Percentiles rank a stretch among this genome's conserved stretches.
Evolutionary conservation across 2,329 filamentous ascomycete species (phyloP).

Genomic region (Xylaria arbuscula): DNA sequence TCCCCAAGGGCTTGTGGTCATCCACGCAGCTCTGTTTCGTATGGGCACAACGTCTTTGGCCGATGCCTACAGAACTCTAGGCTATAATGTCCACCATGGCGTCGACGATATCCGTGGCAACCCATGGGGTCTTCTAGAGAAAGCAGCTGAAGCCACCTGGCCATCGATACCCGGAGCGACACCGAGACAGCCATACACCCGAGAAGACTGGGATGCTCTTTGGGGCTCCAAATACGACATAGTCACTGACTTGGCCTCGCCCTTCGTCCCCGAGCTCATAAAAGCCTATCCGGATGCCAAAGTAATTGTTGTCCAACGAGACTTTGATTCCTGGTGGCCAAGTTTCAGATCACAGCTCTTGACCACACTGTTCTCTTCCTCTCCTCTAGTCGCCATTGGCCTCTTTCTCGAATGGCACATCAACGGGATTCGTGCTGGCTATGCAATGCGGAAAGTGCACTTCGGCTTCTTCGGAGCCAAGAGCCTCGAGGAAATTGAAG

Average conservation of each 20-base stretch:
- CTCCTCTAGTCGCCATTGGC: constrained; percentile 5
- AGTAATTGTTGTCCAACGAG: constrained; percentile 41
- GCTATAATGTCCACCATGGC: constrained; percentile 32
- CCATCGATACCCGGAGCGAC: constrained; percentile 20
- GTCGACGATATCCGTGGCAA: constrained; percentile 20
- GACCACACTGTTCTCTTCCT: constrained; percentile 18
- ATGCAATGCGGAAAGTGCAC: constrained; percentile 31
- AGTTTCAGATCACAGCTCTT: constrained; percentile 34
- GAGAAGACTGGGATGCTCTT: constrained; percentile 25
- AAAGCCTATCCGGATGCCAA: constrained; percentile 41
- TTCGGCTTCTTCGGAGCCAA: constrained; percentile 32
- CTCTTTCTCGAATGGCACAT: constrained; percentile 28
- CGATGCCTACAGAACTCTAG: constrained; percentile 17
- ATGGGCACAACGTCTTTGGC: constrained; percentile 36
- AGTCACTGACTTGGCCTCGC: constrained; percentile 26
- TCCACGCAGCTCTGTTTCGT: constrained; percentile 33
- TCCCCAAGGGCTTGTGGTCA: constrained; percentile 28
- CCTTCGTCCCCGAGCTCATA: constrained; percentile 32
- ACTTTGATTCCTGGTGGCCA: constrained; percentile 42
- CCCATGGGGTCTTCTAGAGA: constrained; percentile 26
- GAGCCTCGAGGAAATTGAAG: constrained; percentile 14
- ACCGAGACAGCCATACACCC: constrained; percentile 12
- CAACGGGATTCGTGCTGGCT: constrained; percentile 24
- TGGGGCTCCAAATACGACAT: constrained; percentile 33
- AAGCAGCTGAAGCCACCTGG: constrained; percentile 35